Evolutionary conservation across 495 filamentous ascomycete species (phyloP).

Genomic region (Penicillium salamii): DNA sequence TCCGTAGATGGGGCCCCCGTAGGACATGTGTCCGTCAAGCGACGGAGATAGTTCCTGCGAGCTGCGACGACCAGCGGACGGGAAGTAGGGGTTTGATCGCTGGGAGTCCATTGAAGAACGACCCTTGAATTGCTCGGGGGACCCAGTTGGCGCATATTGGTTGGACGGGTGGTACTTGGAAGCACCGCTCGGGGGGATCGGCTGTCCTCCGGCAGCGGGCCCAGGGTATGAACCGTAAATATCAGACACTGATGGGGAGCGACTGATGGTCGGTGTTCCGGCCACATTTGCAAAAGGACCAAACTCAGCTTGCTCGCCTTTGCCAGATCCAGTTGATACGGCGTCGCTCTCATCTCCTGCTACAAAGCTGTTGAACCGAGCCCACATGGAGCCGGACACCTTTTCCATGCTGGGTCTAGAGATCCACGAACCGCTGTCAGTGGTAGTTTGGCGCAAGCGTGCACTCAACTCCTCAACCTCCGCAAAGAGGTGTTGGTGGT

Average conservation of each 20-base stretch:
- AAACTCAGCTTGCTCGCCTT: conserved; percentile 51
- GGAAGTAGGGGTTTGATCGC: conserved; percentile 32
- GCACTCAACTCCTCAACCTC: conserved; percentile 80
- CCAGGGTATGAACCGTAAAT: conserved; percentile 62
- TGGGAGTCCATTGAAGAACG: conserved; percentile 49
- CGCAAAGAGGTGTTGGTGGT: conserved; percentile 68
- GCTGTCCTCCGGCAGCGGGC: conserved; percentile 31
- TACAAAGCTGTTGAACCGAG: conserved; percentile 91
- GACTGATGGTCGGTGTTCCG: conserved; percentile 79
- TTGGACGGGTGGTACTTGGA: conserved; percentile 65
- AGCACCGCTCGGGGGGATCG: conserved; percentile 38
- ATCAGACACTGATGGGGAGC: conserved; percentile 71
- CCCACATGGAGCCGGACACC: conserved; percentile 83
- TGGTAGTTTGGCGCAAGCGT: conserved; percentile 78
- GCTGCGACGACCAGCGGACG: conserved; percentile 31
- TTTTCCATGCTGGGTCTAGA: conserved; percentile 93
- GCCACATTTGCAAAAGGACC: conserved; percentile 82
- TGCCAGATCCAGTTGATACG: conserved; percentile 55
- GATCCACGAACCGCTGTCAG: conserved; percentile 74
- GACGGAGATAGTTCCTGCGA: conserved; percentile 40
- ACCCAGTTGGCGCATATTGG: conserved; percentile 47
- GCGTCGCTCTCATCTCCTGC: conserved; percentile 80
- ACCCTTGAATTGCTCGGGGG: conserved; percentile 46
- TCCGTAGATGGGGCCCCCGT: conserved; percentile 28
- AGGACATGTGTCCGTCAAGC: conserved; percentile 34